These are phyloP conservation scores for Amesomyces nigricolor DNA, from an alignment of 2,329 filamentous ascomycete species.

Conservation along the genomic window DNA sequence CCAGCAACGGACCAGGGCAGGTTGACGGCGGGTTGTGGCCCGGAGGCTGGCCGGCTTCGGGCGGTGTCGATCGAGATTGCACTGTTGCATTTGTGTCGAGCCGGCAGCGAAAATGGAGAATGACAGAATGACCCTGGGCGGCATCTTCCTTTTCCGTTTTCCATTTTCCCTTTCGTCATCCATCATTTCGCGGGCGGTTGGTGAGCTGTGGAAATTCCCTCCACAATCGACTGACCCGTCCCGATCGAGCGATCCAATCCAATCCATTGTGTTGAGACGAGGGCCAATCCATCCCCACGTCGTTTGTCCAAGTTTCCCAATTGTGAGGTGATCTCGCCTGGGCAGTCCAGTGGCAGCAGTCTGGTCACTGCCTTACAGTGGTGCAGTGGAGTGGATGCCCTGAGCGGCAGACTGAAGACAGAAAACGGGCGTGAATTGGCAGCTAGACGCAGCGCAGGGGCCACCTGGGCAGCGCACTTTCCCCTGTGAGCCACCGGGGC, in stretches of 20 bases:
- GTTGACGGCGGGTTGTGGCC: too few relatives aligned
- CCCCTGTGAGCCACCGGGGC: constrained; percentile 8
- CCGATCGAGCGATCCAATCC: too few relatives aligned
- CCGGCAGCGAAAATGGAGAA: not conserved
- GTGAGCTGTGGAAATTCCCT: not conserved
- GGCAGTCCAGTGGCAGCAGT: not conserved
- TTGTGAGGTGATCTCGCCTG: too few relatives aligned
- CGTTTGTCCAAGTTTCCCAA: too few relatives aligned
- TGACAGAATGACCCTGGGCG: too few relatives aligned
- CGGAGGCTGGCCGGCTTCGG: not conserved
- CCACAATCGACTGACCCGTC: not conserved
- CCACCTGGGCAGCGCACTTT: not conserved
- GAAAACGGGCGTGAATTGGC: not conserved
- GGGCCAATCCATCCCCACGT: too few relatives aligned
- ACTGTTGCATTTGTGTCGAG: constrained; percentile 4
- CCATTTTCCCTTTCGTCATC: too few relatives aligned
- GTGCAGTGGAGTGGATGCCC: not conserved
- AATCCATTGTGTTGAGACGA: too few relatives aligned
- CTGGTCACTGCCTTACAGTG: not conserved
- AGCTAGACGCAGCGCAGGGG: constrained; percentile 13
- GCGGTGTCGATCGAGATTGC: constrained; percentile 13
- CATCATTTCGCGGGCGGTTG: too few relatives aligned
- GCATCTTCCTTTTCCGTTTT: too few relatives aligned
- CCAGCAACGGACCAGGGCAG: not conserved
- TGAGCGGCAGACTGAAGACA: constrained; percentile 1